Evolutionary conservation across 2,329 filamentous ascomycete species (phyloP), one percentile per base, ranked within the genome.

Genomic region (Furcasterigmium sp.): DNA sequence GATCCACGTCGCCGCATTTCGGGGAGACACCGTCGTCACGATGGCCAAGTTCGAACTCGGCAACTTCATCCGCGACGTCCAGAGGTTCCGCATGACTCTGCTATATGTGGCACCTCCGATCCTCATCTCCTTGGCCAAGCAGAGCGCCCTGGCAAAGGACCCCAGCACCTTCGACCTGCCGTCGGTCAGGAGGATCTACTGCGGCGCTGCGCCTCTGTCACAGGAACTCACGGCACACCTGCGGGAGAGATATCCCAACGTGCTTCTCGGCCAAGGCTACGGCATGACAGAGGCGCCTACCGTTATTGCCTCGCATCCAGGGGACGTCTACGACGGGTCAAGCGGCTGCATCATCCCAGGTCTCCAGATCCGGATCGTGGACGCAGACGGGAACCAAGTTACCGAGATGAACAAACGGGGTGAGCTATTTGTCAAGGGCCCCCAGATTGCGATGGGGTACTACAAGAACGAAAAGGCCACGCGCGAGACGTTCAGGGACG

Each of bases 381-480:
- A 37, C 13, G 18, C 30, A 5, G 40, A 42, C 21, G 40, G 40
- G 7, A 28, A 11, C 5, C n/a, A 18, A 32, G 35, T 42, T 32
- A 42, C 40, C 19, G 30, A 36, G 21, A 19, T 32, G 13, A 15
- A 20, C 32, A 25, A 42, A 15, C 20, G 30, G n/a, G 40, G 40
- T 4, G 40, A 42, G 32, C 21, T 42, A 14, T 42, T 30, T 21
- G 19, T 42, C 3, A 20, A 30, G 17, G 40, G 40, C 8, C 40
- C 40, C 14, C 35, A 30, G 0, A 19, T 42, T 4, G 35, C 35
- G 40, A 42, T 20, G 32, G 40, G 30, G 0, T 42, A 42, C 20
- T 42, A 30, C 15, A 42, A 8, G 7, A 42, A 84, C 46, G 74
- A 78, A 0, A 69, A 78, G 35, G 86, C 85, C 3, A 91, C 87